Conservation (phyloP, 1,139 yeast genomes). For the Keqinozyma sinolaborantium region DNA sequence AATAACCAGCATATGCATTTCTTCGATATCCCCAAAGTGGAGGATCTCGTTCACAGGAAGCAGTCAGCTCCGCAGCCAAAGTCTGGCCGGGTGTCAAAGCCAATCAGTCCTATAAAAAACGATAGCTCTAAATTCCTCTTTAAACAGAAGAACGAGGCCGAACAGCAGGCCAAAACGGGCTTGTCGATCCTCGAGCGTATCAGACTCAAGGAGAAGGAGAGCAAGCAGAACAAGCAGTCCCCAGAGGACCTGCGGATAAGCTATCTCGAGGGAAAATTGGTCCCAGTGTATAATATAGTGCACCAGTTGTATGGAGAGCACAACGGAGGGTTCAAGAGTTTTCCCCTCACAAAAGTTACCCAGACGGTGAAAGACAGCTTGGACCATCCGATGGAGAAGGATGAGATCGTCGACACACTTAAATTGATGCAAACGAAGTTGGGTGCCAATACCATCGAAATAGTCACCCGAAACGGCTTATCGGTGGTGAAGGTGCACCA, state of each 20-base stretch:
- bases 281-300: slow-evolving; percentile 33
- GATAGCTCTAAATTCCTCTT: slow-evolving; percentile 29
- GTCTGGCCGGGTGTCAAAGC: slow-evolving; percentile 20
- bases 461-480: slow-evolving; percentile 18
- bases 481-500: slow-evolving; percentile 24
- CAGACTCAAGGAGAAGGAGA: slow-evolving; percentile 27
- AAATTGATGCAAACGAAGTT: slow-evolving; percentile 15
- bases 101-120: slow-evolving; percentile 17
- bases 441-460: slow-evolving; percentile 10
- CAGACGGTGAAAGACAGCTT: slow-evolving; percentile 33
- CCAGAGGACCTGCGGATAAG: slow-evolving; percentile 28
- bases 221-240: slow-evolving; percentile 18
- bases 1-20: slow-evolving; percentile 17
- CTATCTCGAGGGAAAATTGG: slow-evolving; percentile 40
- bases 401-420: slow-evolving; percentile 30
- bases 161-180: slow-evolving; percentile 20
- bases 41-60: slow-evolving; percentile 4
- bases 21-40: slow-evolving; percentile 5
- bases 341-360: slow-evolving; percentile 22
- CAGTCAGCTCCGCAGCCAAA: slow-evolving; percentile 4
- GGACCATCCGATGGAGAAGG: slow-evolving; percentile 25
- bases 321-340: slow-evolving; percentile 12
- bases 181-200: slow-evolving; percentile 42
- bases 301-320: slow-evolving; percentile 23
- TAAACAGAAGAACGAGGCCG: slow-evolving; percentile 20